Evolutionary conservation across 1,284 basidiomycete species (phyloP).

Genomic region (Trichosporon ovoides): DNA sequence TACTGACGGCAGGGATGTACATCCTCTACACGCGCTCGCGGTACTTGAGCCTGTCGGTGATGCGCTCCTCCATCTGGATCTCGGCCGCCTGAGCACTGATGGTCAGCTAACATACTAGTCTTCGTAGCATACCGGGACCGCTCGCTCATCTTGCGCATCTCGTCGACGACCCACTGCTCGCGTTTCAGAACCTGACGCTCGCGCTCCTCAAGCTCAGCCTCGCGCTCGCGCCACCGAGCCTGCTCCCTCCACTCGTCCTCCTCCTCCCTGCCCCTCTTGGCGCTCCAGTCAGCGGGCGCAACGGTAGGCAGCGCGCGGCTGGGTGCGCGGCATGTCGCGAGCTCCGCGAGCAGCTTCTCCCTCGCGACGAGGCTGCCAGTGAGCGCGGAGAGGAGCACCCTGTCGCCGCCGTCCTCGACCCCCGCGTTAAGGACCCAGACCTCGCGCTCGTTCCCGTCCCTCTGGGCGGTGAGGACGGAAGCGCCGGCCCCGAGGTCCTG

Average conservation of each 20-base stretch:
- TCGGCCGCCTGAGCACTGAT: conserved; percentile 34
- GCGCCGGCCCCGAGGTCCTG: conserved; percentile 40
- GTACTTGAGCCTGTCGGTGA: conserved; percentile 40
- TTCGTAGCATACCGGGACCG: conserved; percentile 38
- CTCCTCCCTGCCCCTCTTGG: conserved; percentile 12
- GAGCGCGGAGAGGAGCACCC: conserved; percentile 24
- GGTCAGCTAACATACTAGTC: background rate
- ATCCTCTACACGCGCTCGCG: background rate
- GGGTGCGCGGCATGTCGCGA: conserved; percentile 20
- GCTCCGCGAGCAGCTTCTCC: conserved; percentile 28
- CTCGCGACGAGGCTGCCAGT: conserved; percentile 35
- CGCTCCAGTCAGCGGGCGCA: background rate
- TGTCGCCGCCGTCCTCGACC: conserved; percentile 14
- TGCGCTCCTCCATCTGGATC: conserved; percentile 43
- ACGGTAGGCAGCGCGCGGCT: background rate
- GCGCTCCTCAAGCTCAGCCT: conserved; percentile 38
- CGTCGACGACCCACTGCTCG: conserved; percentile 44
- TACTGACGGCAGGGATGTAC: too few relatives aligned
- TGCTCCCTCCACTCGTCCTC: conserved; percentile 3
- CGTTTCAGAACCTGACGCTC: conserved; percentile 37
- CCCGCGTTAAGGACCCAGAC: conserved; percentile 38
- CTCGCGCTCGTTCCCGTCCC: conserved; percentile 25
- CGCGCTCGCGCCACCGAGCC: conserved; percentile 20
- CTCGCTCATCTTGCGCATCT: conserved; percentile 42
- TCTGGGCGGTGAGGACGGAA: conserved; percentile 23